These are phyloP conservation scores for Sistotremastrum niveocremeum DNA, from an alignment of 768 basidiomycete species.

Conservation along the genomic window DNA sequence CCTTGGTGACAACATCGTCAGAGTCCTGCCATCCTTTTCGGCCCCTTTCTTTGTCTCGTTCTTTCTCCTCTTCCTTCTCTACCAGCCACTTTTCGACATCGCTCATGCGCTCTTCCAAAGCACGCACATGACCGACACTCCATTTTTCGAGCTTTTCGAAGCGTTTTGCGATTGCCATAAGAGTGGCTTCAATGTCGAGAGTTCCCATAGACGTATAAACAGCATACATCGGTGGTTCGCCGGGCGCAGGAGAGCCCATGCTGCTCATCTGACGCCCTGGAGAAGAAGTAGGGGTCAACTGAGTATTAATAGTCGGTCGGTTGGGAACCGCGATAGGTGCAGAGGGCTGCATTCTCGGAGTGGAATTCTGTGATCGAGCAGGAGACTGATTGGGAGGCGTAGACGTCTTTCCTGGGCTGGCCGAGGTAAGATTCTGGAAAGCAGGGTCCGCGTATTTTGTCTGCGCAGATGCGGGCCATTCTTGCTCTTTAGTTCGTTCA, in stretches of 20 bases:
- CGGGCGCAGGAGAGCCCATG: conserved; percentile 34
- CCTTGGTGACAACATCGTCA: conserved; percentile 4
- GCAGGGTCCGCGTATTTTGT: conserved; percentile 46
- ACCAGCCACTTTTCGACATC: conserved; percentile 87
- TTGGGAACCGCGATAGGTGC: conserved; percentile 17
- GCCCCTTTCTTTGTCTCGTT: conserved; percentile 11
- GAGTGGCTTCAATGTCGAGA: conserved; percentile 60
- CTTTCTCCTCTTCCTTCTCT: conserved; percentile 65
- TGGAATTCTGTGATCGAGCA: conserved; percentile 31
- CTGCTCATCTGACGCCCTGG: conserved; percentile 31
- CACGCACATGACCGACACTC: conserved; percentile 80
- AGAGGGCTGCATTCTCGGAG: neutral
- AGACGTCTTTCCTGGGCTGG: conserved; percentile 4
- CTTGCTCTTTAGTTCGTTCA: conserved; percentile 15
- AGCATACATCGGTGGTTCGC: conserved; percentile 60
- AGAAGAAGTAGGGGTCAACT: conserved; percentile 34
- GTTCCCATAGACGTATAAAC: conserved; percentile 61
- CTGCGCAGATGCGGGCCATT: conserved; percentile 43
- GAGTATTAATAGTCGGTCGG: conserved; percentile 30
- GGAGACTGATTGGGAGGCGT: conserved; percentile 33
- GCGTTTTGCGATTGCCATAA: conserved; percentile 61
- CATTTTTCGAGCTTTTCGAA: conserved; percentile 86
- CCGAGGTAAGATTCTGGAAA: conserved; percentile 31
- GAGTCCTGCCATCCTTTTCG: conserved; percentile 3
- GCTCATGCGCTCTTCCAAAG: conserved; percentile 82